Evolutionary conservation across 768 basidiomycete species (phyloP).

Genomic region (Paxillus rubicundulus): DNA sequence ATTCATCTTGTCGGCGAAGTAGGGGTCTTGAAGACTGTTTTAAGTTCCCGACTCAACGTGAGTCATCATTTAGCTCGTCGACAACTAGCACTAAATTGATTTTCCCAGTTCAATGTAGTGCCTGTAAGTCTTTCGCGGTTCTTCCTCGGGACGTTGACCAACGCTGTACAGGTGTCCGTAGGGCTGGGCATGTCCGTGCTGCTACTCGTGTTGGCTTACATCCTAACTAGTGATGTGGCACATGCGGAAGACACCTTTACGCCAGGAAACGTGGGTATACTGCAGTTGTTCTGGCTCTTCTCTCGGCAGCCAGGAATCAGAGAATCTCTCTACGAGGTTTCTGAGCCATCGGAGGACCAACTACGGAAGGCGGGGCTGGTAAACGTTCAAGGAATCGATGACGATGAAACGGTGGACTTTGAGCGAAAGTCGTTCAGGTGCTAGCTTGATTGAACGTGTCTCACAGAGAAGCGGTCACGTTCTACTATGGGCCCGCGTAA

Average conservation of each 20-base stretch:
- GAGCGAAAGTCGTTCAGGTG: too few species aligned
- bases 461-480: too few species aligned
- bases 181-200: not conserved
- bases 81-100: not conserved
- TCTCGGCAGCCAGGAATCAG: not conserved
- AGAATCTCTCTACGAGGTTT: not conserved
- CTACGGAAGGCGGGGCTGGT: slow-evolving; percentile 1
- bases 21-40: not conserved
- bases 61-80: not conserved
- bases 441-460: too few species aligned
- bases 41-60: not conserved
- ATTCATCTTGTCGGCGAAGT: not conserved
- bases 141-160: not conserved
- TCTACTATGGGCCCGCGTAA: too few species aligned
- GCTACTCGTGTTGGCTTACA: not conserved
- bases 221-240: not conserved
- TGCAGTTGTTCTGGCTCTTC: slow-evolving; percentile 7
- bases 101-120: not conserved
- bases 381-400: not conserved
- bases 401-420: too few species aligned
- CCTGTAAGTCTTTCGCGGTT: not conserved
- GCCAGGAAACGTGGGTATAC: not conserved
- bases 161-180: not conserved
- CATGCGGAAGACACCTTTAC: not conserved
- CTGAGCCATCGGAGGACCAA: not conserved